Conservation (phyloP, 2,329 filamentous ascomycete species). For the Cladosporium cucumerinum region DNA sequence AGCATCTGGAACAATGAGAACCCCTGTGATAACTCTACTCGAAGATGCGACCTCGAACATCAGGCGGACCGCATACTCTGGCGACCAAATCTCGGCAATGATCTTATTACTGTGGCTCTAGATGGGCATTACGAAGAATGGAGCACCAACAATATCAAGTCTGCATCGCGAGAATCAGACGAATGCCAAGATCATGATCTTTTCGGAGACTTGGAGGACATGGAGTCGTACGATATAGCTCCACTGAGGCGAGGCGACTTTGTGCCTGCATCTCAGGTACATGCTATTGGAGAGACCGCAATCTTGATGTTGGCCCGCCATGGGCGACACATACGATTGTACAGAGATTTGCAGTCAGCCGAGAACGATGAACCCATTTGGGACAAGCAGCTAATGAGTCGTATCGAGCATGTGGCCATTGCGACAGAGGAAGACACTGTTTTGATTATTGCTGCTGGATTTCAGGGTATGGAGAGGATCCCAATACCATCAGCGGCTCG, state of each 20-base stretch:
- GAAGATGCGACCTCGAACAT: not conserved
- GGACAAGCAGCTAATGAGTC: not conserved
- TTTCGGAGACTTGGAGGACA: conserved; percentile 24
- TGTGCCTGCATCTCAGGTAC: not conserved
- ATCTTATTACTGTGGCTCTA: not conserved
- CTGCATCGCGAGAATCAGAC: not conserved
- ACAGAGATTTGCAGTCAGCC: conserved; percentile 21
- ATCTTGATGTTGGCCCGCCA: conserved; percentile 23
- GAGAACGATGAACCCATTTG: conserved; percentile 9
- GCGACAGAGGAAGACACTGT: not conserved
- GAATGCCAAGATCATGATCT: conserved; percentile 22
- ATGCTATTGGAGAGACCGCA: conserved; percentile 26
- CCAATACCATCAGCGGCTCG: not conserved
- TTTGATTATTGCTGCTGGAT: not conserved
- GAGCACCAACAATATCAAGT: not conserved
- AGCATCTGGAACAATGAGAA: not conserved
- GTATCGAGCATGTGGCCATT: conserved; percentile 22
- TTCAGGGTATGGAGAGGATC: not conserved
- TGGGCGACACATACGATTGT: conserved; percentile 23
- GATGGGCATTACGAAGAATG: conserved; percentile 1
- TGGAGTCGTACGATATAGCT: conserved; percentile 11
- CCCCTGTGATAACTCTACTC: not conserved
- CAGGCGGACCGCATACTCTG: not conserved
- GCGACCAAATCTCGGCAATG: not conserved
- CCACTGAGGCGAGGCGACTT: not conserved